phyloP scores from a whole-genome alignment of 768 basidiomycete genomes.

The Cystoderma amianthinum region DNA sequence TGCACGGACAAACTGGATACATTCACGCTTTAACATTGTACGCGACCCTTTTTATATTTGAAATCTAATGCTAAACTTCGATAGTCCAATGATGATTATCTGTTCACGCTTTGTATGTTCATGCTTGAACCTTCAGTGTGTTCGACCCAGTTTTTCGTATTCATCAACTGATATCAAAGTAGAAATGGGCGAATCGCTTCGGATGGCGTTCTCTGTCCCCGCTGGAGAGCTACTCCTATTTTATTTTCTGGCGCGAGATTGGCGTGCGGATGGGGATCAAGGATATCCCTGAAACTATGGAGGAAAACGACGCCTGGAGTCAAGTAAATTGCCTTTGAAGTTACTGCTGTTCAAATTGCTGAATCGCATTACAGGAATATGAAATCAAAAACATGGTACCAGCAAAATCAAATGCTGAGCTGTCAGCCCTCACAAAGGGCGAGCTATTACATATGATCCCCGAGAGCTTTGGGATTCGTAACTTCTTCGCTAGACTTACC shows the following conservation, averaged over 20 bases:
- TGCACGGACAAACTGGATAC: constrained; percentile 34
- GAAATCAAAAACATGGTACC: constrained; percentile 35
- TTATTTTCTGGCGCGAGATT: constrained; percentile 37
- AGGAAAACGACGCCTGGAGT: constrained; percentile 29
- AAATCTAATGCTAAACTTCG: too few relatives aligned
- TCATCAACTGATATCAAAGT: too few relatives aligned
- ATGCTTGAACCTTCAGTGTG: constrained; percentile 30
- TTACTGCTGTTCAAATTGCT: background rate
- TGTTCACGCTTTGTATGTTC: constrained; percentile 34
- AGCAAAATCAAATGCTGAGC: constrained; percentile 26
- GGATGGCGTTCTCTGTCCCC: constrained; percentile 39
- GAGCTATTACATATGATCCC: constrained; percentile 34
- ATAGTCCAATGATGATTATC: constrained; percentile 31
- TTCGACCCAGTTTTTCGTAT: too few relatives aligned
- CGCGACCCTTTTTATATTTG: too few relatives aligned
- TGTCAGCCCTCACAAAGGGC: constrained; percentile 30
- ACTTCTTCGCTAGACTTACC: constrained; percentile 22
- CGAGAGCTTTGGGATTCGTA: constrained; percentile 26
- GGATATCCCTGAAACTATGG: constrained; percentile 34
- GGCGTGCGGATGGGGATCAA: constrained; percentile 39
- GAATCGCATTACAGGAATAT: constrained; percentile 24
- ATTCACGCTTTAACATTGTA: constrained; percentile 33
- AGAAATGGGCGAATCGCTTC: constrained; percentile 21
- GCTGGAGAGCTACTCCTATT: constrained; percentile 35
- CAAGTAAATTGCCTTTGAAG: constrained; percentile 15